These are phyloP conservation scores for Citrus maxima DNA, from an alignment of 345 rosid species.

Conservation along the genomic window DNA sequence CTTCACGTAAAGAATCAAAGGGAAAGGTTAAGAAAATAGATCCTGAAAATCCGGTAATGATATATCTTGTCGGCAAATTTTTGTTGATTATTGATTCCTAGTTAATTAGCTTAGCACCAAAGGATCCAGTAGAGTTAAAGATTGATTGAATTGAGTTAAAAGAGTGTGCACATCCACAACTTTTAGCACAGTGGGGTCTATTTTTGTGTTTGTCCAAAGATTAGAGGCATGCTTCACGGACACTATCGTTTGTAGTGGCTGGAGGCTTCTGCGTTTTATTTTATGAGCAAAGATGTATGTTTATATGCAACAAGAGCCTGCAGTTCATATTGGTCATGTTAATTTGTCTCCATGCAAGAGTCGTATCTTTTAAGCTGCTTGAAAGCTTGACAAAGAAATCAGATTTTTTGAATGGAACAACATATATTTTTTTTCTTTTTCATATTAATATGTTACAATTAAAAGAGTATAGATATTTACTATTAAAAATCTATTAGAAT, in stretches of 20 bases:
- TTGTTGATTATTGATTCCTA: not conserved
- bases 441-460: too few relatives aligned
- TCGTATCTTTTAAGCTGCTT: not conserved
- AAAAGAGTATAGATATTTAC: too few relatives aligned
- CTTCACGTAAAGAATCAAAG: conserved; percentile 13
- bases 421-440: too few relatives aligned
- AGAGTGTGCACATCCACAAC: not conserved
- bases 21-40: conserved; percentile 18
- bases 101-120: not conserved
- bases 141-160: not conserved
- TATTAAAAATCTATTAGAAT: too few relatives aligned
- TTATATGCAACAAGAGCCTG: not conserved
- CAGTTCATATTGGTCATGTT: not conserved
- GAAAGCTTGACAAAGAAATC: not conserved
- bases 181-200: conserved; percentile 4
- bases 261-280: not conserved
- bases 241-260: not conserved
- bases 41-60: conserved; percentile 46
- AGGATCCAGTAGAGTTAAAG: not conserved
- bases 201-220: conserved; percentile 1
- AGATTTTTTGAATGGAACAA: too few relatives aligned
- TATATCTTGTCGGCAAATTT: conserved; percentile 39
- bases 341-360: not conserved
- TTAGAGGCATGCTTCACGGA: conserved; percentile 4
- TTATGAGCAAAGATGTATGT: too few relatives aligned